Conservation (phyloP, 441 rosid species). For the Erodium texanum region DNA sequence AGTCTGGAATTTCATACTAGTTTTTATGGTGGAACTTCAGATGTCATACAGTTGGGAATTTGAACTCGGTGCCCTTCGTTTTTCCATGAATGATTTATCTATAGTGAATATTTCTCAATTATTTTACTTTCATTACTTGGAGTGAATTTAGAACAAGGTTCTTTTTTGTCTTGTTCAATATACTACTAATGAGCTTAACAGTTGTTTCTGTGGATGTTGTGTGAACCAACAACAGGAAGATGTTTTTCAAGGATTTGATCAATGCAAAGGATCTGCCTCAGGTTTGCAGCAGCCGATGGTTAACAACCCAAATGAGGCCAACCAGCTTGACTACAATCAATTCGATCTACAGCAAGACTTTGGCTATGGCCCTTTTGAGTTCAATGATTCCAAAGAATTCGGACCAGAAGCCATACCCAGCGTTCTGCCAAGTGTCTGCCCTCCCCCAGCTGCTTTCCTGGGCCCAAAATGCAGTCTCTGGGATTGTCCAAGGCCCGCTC, state of each 20-base stretch:
- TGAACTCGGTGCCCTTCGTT: neutral
- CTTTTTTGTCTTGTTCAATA: neutral
- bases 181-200: neutral
- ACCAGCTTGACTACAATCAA: slow-evolving; percentile 39
- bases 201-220: slow-evolving; percentile 31
- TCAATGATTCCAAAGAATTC: slow-evolving; percentile 25
- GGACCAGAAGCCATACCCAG: slow-evolving; percentile 24
- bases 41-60: neutral
- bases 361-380: slow-evolving; percentile 29
- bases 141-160: neutral
- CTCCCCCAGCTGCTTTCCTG: slow-evolving; percentile 54
- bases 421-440: slow-evolving; percentile 35
- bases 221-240: slow-evolving; percentile 28
- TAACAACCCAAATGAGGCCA: slow-evolving; percentile 32
- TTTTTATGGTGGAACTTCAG: neutral
- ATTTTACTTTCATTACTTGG: neutral
- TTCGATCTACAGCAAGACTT: slow-evolving; percentile 40
- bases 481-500: slow-evolving; percentile 67
- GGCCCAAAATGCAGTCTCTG: slow-evolving; percentile 63
- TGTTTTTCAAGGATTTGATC: slow-evolving; percentile 38
- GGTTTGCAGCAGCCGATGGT: slow-evolving; percentile 26
- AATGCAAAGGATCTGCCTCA: slow-evolving; percentile 27
- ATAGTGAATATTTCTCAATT: neutral
- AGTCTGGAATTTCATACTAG: neutral
- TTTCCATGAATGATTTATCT: neutral